Conservation (phyloP, 805 yeast species). For the Kodamaea jinghongensis region DNA sequence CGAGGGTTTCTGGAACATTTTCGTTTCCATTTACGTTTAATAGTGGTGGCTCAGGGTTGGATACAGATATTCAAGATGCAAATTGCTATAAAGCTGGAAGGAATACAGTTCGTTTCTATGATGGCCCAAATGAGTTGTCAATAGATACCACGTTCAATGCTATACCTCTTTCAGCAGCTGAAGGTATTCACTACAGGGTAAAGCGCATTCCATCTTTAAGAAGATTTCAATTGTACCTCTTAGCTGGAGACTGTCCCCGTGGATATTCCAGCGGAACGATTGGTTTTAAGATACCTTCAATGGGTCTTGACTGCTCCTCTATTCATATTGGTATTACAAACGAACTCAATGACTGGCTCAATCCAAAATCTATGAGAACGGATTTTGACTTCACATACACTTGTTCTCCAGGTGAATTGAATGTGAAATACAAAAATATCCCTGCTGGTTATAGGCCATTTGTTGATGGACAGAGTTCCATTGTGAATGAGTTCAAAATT, state of each 20-base stretch:
- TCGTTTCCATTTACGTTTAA: slow-evolving; percentile 16
- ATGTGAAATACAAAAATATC: slow-evolving; percentile 16
- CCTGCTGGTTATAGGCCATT: slow-evolving; percentile 28
- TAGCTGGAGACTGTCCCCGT: slow-evolving; percentile 16
- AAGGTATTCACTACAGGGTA: neutral
- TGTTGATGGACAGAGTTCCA: slow-evolving; percentile 4
- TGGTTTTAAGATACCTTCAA: slow-evolving; percentile 15
- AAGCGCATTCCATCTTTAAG: slow-evolving; percentile 6
- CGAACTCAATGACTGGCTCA: slow-evolving; percentile 5
- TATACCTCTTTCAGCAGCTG: slow-evolving; percentile 10
- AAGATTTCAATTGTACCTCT: slow-evolving; percentile 9
- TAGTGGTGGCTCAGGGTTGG: slow-evolving; percentile 15
- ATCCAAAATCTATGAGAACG: neutral
- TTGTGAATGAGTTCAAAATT: neutral
- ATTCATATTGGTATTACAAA: slow-evolving; percentile 16
- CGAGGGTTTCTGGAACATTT: slow-evolving; percentile 18
- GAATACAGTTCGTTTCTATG: slow-evolving; percentile 16
- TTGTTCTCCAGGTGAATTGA: slow-evolving; percentile 1
- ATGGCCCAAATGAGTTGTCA: slow-evolving; percentile 15
- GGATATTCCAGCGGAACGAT: slow-evolving; percentile 22
- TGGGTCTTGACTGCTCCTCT: slow-evolving; percentile 20
- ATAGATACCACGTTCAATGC: slow-evolving; percentile 10
- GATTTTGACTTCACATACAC: slow-evolving; percentile 2
- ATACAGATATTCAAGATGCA: slow-evolving; percentile 11
- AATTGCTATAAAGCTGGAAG: slow-evolving; percentile 9